Conservation (phyloP, 2,329 filamentous ascomycete genomes). For the Hypoxylon sp. region DNA sequence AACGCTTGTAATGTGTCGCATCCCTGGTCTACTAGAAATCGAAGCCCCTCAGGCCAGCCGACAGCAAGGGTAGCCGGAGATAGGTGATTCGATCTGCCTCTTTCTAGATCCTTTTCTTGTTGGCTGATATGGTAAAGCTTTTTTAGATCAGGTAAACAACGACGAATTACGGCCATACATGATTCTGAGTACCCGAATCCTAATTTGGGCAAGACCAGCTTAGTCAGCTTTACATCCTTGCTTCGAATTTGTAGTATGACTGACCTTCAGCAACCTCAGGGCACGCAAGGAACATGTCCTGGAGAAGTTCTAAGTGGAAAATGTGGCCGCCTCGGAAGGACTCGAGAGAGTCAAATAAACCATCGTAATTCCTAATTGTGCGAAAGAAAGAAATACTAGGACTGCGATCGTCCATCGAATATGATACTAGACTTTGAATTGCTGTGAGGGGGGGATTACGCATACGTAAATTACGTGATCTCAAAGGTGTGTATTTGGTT, state of each 20-base stretch:
- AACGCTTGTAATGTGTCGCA: neutral
- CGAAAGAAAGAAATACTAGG: neutral
- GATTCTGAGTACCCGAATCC: conserved; percentile 13
- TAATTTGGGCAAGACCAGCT: neutral
- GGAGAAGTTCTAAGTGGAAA: neutral
- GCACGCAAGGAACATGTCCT: neutral
- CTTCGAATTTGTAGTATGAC: neutral
- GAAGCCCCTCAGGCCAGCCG: conserved; percentile 20
- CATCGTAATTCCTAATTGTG: conserved; percentile 6
- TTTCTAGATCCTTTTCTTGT: neutral
- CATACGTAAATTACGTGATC: neutral
- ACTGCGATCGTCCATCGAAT: neutral
- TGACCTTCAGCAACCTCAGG: conserved; percentile 17
- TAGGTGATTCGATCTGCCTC: neutral
- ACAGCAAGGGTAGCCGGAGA: conserved; percentile 10
- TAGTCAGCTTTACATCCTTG: neutral
- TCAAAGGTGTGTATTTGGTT: neutral
- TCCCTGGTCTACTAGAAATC: conserved; percentile 8
- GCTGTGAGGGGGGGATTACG: neutral
- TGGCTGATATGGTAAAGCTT: neutral
- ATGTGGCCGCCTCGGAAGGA: neutral
- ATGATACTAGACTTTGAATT: neutral
- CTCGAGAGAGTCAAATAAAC: neutral
- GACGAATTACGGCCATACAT: conserved; percentile 9
- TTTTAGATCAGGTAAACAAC: conserved; percentile 3